Evolutionary conservation across 495 filamentous ascomycete genomes (phyloP).

Genomic region (Glutinoglossum americanum): DNA sequence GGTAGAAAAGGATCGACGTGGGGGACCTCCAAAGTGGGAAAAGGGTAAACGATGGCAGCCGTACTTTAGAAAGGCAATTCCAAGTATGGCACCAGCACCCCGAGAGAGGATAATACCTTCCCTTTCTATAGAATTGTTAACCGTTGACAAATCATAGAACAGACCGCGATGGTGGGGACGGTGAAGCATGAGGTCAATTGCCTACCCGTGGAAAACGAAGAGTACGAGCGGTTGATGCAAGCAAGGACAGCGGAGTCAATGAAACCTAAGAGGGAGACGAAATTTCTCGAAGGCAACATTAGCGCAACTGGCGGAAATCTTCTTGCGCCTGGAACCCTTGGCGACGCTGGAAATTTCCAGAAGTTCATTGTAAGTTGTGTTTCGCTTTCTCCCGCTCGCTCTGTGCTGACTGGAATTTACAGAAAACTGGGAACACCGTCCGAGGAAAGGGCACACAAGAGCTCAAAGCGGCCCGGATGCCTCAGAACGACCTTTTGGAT

Average conservation of each 20-base stretch:
- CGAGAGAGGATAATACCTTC: background rate
- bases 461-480: slow-evolving; percentile 71
- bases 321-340: slow-evolving; percentile 28
- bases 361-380: slow-evolving; percentile 36
- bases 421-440: slow-evolving; percentile 13
- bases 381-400: background rate
- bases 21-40: background rate
- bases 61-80: slow-evolving; percentile 41
- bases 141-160: slow-evolving; percentile 30
- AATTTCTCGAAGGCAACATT: slow-evolving; percentile 23
- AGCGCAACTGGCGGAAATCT: slow-evolving; percentile 13
- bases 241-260: slow-evolving; percentile 38
- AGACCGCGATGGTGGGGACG: slow-evolving; percentile 53
- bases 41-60: slow-evolving; percentile 36
- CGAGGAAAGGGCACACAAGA: slow-evolving; percentile 28
- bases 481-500: slow-evolving; percentile 68
- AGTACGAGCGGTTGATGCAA: slow-evolving; percentile 35
- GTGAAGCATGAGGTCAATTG: slow-evolving; percentile 60
- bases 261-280: slow-evolving; percentile 34
- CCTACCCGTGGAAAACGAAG: slow-evolving; percentile 50
- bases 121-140: background rate
- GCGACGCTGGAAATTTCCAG: slow-evolving; percentile 24
- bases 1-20: background rate
- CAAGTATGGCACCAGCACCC: background rate
- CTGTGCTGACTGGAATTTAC: slow-evolving; percentile 16